Evolutionary conservation across 2,329 filamentous ascomycete genomes (phyloP).

Genomic region (Pleoardoris graminearum): DNA sequence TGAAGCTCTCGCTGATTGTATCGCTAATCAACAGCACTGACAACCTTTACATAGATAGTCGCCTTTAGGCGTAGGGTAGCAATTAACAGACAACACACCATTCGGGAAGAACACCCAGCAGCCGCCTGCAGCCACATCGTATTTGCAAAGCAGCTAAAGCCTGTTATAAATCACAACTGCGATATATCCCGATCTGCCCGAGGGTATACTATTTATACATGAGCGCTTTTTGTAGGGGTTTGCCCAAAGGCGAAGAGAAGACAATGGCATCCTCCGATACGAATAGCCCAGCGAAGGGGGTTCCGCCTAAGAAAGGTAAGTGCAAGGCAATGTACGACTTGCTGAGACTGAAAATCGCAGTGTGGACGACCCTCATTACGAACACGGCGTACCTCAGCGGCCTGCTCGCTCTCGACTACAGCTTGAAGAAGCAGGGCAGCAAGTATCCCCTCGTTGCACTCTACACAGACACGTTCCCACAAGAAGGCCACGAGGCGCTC

Average conservation of each 20-base stretch:
- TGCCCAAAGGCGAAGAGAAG: no score
- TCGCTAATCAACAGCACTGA: constrained; percentile 3
- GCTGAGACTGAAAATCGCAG: constrained; percentile 49
- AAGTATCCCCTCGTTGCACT: constrained; percentile 80
- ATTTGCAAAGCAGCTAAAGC: no score
- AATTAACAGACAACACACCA: neutral
- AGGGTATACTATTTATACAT: no score
- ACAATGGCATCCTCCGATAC: constrained; percentile 15
- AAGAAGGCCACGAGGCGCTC: constrained; percentile 69
- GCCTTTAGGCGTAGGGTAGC: neutral
- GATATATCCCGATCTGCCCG: no score
- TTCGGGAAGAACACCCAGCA: no score
- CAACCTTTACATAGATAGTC: neutral
- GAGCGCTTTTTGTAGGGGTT: no score
- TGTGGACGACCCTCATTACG: constrained; percentile 87
- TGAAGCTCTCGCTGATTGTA: neutral
- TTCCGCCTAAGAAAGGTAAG: constrained; percentile 47
- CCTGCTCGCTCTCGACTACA: constrained; percentile 78
- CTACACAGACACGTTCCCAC: constrained; percentile 77
- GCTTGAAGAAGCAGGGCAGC: constrained; percentile 66
- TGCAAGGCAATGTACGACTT: constrained; percentile 3
- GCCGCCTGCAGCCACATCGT: no score
- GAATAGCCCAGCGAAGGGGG: constrained; percentile 24
- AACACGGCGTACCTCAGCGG: constrained; percentile 81
- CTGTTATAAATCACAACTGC: no score